Conservation (phyloP, 2,329 filamentous ascomycete genomes). For the Penicillium corylophilum region DNA sequence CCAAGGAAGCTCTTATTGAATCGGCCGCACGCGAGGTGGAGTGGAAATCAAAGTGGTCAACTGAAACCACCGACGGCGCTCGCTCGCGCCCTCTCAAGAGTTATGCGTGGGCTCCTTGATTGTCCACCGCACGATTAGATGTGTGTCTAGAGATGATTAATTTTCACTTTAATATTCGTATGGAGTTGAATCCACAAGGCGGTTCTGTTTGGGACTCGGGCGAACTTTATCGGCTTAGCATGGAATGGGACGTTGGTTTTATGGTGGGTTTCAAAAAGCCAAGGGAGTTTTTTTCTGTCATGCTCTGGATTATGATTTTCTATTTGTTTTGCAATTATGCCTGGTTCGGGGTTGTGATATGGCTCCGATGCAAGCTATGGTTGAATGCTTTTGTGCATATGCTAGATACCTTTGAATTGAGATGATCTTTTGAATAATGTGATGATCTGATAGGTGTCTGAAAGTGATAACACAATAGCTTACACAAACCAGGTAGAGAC, state of each 20-base stretch:
- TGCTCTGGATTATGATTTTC: background rate
- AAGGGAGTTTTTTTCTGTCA: conserved; percentile 11
- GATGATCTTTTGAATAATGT: background rate
- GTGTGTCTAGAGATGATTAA: background rate
- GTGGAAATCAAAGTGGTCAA: conserved; percentile 75
- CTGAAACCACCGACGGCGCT: conserved; percentile 60
- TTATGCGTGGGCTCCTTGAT: conserved; percentile 42
- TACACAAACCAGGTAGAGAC: background rate
- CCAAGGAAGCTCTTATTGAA: conserved; percentile 68
- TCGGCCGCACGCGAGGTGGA: conserved; percentile 63
- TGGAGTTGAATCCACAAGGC: background rate
- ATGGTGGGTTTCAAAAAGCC: conserved; percentile 5
- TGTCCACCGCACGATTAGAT: background rate
- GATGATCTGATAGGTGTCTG: background rate
- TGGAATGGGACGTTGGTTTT: background rate
- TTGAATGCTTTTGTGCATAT: background rate
- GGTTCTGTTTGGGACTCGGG: background rate
- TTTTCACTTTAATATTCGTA: background rate
- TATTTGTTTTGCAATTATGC: background rate
- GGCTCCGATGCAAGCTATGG: background rate
- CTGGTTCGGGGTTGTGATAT: background rate
- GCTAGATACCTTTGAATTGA: background rate
- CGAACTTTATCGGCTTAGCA: background rate
- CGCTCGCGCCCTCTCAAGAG: conserved; percentile 36
- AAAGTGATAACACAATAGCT: background rate